A percentile compares a stretch with the other conserved stretches of the same genome.
phyloP scores from a whole-genome alignment of 441 rosid species.

The Gossypium lobatum region DNA sequence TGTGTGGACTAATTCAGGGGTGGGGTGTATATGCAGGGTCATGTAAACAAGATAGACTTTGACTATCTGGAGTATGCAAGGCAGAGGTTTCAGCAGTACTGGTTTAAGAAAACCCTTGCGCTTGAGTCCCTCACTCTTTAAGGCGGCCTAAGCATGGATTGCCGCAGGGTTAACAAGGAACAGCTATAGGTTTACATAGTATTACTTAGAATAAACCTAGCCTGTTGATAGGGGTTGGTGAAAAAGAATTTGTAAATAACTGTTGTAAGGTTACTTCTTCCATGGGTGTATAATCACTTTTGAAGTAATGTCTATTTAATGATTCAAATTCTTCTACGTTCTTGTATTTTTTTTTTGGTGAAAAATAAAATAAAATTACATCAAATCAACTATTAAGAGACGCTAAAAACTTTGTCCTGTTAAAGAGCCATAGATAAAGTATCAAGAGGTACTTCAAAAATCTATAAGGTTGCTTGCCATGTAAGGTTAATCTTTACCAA shows the following conservation, averaged over 20 bases:
- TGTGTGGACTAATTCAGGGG: neutral
- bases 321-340: neutral
- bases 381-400: too few relatives aligned
- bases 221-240: neutral
- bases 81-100: slow-evolving; percentile 82
- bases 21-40: neutral
- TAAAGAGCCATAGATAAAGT: too few relatives aligned
- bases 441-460: too few relatives aligned
- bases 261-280: neutral
- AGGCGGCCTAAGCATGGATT: neutral
- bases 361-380: too few relatives aligned
- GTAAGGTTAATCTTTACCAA: too few relatives aligned
- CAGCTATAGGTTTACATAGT: neutral
- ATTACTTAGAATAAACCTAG: neutral
- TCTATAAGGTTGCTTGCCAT: too few relatives aligned
- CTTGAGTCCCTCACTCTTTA: slow-evolving; percentile 17
- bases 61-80: slow-evolving; percentile 79
- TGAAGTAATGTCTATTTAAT: neutral
- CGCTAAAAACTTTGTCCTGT: too few relatives aligned
- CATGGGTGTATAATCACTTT: neutral
- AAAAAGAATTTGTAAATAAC: slow-evolving; percentile 2
- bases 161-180: neutral
- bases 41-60: slow-evolving; percentile 36
- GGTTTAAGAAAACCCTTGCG: slow-evolving; percentile 54
- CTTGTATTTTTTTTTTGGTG: too few relatives aligned